Conservation (phyloP, 2,329 filamentous ascomycete genomes). For the Dactylellina sp. region DNA sequence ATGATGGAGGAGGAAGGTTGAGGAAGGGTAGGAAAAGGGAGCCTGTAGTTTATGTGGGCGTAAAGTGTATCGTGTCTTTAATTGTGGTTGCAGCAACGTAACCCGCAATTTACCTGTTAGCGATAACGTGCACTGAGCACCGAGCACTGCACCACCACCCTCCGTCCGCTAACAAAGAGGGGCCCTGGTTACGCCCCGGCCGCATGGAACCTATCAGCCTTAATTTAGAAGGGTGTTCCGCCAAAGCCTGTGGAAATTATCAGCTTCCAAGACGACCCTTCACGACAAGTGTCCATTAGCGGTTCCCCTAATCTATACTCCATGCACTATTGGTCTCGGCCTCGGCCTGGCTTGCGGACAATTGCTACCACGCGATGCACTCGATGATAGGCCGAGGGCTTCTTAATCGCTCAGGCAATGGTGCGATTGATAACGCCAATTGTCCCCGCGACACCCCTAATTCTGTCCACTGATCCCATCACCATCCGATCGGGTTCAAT, state of each 20-base stretch:
- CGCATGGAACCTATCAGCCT: constrained; percentile 29
- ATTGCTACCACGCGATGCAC: too few species aligned
- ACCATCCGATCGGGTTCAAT: neutral
- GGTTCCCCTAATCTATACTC: neutral
- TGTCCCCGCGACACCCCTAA: too few species aligned
- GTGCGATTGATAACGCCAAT: too few species aligned
- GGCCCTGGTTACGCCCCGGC: constrained; percentile 7
- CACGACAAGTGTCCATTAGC: neutral
- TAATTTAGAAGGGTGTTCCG: constrained; percentile 33
- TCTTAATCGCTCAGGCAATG: too few species aligned
- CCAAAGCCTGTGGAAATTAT: constrained; percentile 24
- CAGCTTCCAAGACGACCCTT: neutral
- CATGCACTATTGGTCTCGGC: neutral
- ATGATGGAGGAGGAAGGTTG: constrained; percentile 10
- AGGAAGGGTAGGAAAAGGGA: constrained; percentile 1
- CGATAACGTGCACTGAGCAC: constrained; percentile 45
- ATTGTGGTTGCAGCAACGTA: constrained; percentile 39
- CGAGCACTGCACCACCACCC: too few species aligned
- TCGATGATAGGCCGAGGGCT: too few species aligned
- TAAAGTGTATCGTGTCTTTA: constrained; percentile 56
- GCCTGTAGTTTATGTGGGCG: constrained; percentile 7
- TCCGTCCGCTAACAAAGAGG: constrained; percentile 9
- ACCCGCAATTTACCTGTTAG: constrained; percentile 21
- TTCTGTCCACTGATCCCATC: neutral
- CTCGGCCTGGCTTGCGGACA: neutral